Conservation (phyloP, 129 eudicot genomes). For the Lactuca saligna region DNA sequence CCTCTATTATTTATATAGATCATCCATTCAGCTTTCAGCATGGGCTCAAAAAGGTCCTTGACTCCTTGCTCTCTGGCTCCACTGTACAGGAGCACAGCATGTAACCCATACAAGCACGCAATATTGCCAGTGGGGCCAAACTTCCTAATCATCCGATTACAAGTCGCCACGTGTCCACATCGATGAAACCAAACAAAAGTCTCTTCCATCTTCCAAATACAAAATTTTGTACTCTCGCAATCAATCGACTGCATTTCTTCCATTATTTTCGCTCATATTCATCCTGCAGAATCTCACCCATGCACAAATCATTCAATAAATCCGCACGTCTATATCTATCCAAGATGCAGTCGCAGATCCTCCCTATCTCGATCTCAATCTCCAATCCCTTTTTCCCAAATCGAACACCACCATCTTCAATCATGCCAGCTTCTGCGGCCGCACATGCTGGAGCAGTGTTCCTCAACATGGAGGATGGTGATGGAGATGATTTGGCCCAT, state of each 20-base stretch:
- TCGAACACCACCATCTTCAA: slow-evolving; percentile 35
- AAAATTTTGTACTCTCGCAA: not conserved
- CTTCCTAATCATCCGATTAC: not conserved
- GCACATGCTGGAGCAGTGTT: slow-evolving; percentile 45
- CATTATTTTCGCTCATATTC: slow-evolving; percentile 12
- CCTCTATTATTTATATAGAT: too few species aligned
- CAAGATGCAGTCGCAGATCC: slow-evolving; percentile 42
- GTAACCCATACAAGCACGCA: slow-evolving; percentile 14
- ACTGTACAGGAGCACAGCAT: not conserved
- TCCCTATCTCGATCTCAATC: slow-evolving; percentile 52
- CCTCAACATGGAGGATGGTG: slow-evolving; percentile 36
- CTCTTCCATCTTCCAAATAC: slow-evolving; percentile 4
- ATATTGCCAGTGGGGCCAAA: slow-evolving; percentile 23
- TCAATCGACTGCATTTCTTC: not conserved
- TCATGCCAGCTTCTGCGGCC: slow-evolving; percentile 33
- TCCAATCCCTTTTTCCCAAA: slow-evolving; percentile 32
- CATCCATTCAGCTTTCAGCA: too few species aligned
- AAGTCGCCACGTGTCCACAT: not conserved
- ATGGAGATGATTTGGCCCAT: slow-evolving; percentile 14
- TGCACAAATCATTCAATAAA: slow-evolving; percentile 32
- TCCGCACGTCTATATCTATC: slow-evolving; percentile 23
- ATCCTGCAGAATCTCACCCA: not conserved
- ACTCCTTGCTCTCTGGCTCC: not conserved
- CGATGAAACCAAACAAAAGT: slow-evolving; percentile 1
- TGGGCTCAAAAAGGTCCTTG: too few species aligned